Base-by-base conservation (phyloP, 129 eudicot genomes). In the Gnaphalium uliginosum region DNA sequence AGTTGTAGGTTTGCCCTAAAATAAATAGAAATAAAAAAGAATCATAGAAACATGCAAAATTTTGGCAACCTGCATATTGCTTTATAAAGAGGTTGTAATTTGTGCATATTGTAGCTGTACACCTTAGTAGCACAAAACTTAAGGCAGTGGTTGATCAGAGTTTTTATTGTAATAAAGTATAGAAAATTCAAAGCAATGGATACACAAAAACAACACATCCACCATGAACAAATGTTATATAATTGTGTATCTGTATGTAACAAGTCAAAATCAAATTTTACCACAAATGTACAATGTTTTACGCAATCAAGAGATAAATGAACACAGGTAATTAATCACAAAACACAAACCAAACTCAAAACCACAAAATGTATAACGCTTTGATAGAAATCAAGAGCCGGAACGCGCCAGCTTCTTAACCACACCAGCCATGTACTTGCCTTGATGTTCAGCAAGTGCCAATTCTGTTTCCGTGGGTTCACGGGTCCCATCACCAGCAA, bases 361-460 rank as follows among this genome's bases (percentile, higher is more conserved):
- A 5, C 56, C 79, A 79, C 56, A 62, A 18, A 61, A 15, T 61
- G 33, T 71, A 62, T 50, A 78, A 19, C 18, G 25, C 9, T 32
- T 58, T 17, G 17, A 58, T 6, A 71, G 6, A 69, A 25, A 73
- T 15, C 68, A 11, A 37, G 43, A 66, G 63, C 13, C 3, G 37
- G 73, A 41, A 11, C 76, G 82, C 26, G 87, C 83, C 14, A 92
- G 83, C 77, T 85, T 85, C 81, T 87, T 92, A 33, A 87, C 88
- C 57, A 92, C 82, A 27, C 79, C 89, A 77, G 98, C 98, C 98
- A 92, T 92, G 67, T 92, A 92, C 84, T 89, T 89, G 72, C 98
- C 98, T 78, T 92, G 98, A 77, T 92, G 94, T 85, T 92, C 98
- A 22, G 98, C 98, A 66, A 92, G 92, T 27, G 94, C 94, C 21